phyloP scores from a whole-genome alignment of 441 rosid genomes.

The Metrosideros polymorpha region DNA sequence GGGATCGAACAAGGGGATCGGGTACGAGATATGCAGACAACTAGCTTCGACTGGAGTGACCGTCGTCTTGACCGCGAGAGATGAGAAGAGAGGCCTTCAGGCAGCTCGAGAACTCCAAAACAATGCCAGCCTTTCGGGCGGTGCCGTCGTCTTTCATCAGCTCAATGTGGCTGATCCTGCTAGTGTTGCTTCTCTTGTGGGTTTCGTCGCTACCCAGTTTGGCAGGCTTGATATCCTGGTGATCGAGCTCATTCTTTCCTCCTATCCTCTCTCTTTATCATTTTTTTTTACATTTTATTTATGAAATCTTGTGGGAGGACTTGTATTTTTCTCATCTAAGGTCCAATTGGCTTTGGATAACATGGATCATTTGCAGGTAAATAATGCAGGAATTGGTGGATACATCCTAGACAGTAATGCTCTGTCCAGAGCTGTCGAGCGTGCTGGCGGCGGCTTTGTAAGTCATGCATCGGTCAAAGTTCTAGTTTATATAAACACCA shows the following conservation, averaged over 20 bases:
- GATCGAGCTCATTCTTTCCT: neutral
- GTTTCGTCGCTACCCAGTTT: neutral
- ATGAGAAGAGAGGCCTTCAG: neutral
- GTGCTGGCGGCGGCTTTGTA: neutral
- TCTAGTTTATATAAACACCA: neutral
- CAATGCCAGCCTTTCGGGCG: neutral
- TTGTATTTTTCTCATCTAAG: neutral
- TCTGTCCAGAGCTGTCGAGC: neutral
- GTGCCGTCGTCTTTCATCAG: neutral
- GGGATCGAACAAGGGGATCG: constrained; percentile 5
- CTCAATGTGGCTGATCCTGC: neutral
- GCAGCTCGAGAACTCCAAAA: neutral
- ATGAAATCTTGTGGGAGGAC: neutral
- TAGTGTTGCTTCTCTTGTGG: neutral
- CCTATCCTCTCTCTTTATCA: neutral
- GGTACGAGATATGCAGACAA: constrained; percentile 5
- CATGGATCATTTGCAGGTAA: neutral
- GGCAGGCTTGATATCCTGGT: constrained; percentile 7
- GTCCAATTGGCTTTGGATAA: neutral
- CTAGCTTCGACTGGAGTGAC: neutral
- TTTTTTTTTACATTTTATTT: neutral
- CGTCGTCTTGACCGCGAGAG: constrained; percentile 3
- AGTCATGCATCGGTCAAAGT: neutral
- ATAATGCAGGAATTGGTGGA: constrained; percentile 1
- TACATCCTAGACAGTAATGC: neutral